A percentile compares a stretch with the other conserved stretches of the same genome.
Conservation (phyloP, 2,329 filamentous ascomycete genomes). For the Botryotinia narcissicola region DNA sequence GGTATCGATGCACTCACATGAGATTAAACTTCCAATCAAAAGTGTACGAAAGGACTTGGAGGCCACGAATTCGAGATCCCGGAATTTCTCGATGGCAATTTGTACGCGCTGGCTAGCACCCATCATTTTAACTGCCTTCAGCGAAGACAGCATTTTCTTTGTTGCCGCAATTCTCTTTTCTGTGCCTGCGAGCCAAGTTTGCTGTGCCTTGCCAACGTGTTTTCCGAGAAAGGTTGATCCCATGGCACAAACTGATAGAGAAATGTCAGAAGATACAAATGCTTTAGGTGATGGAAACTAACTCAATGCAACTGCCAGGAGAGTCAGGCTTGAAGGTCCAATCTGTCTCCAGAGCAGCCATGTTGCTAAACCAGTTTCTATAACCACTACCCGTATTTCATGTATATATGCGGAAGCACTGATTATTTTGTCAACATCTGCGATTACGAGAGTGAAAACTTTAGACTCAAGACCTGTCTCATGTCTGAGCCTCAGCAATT, state of each 20-base stretch:
- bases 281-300: neutral
- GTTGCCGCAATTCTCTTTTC: constrained; percentile 36
- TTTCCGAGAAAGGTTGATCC: constrained; percentile 23
- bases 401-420: constrained; percentile 35
- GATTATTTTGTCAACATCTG: constrained; percentile 30
- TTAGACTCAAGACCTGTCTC: constrained; percentile 25
- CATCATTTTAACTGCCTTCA: constrained; percentile 39
- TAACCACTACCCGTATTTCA: constrained; percentile 32
- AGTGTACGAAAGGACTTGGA: neutral
- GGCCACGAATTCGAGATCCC: neutral
- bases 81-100: constrained; percentile 22
- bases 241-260: neutral
- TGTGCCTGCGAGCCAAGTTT: constrained; percentile 35
- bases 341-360: constrained; percentile 36
- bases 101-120: constrained; percentile 34
- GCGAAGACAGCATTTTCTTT: constrained; percentile 34
- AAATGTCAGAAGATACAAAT: neutral
- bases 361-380: constrained; percentile 35
- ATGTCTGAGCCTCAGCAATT: neutral
- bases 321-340: constrained; percentile 27
- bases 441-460: constrained; percentile 36
- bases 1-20: neutral
- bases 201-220: constrained; percentile 32
- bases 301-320: constrained; percentile 23
- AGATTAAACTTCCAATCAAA: neutral